Percentiles rank a stretch among this genome's conserved stretches.
phyloP scores from a whole-genome alignment of 306 rosid genomes.

The Dicorynia guianensis region DNA sequence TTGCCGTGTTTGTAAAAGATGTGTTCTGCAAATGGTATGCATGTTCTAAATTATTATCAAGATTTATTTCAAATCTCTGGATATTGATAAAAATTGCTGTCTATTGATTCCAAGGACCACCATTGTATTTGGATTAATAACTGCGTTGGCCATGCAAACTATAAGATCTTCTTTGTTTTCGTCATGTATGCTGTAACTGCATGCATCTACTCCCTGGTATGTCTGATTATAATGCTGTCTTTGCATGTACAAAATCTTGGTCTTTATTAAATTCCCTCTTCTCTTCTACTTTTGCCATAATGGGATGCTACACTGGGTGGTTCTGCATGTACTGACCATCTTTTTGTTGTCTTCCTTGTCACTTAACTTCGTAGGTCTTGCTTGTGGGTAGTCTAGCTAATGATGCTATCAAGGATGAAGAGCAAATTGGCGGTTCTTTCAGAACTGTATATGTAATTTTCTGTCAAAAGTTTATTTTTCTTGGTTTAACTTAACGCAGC shows the following conservation, averaged over 20 bases:
- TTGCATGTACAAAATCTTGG: conserved; percentile 21
- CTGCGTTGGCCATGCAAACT: conserved; percentile 95
- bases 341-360: conserved; percentile 17
- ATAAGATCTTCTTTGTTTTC: conserved; percentile 83
- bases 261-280: conserved; percentile 11
- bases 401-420: conserved; percentile 68
- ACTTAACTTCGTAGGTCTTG: conserved; percentile 66
- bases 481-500: conserved; percentile 32
- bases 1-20: conserved; percentile 94
- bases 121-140: conserved; percentile 99
- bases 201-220: conserved; percentile 92
- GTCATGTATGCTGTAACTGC: conserved; percentile 83
- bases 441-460: conserved; percentile 79
- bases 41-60: conserved; percentile 35
- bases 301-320: conserved; percentile 8
- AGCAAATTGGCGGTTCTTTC: conserved; percentile 65
- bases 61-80: conserved; percentile 38
- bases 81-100: conserved; percentile 47
- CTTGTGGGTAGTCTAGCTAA: conserved; percentile 81
- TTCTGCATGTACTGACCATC: conserved; percentile 32
- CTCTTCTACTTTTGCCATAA: conserved; percentile 16
- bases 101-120: conserved; percentile 82
- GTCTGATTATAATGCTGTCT: conserved; percentile 38
- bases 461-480: conserved; percentile 6
- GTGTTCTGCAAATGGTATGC: conserved; percentile 96